A percentile compares a stretch with the other conserved stretches of the same genome.
Conservation (phyloP, 164 flowering plant species). For the Vitis amurensis region DNA sequence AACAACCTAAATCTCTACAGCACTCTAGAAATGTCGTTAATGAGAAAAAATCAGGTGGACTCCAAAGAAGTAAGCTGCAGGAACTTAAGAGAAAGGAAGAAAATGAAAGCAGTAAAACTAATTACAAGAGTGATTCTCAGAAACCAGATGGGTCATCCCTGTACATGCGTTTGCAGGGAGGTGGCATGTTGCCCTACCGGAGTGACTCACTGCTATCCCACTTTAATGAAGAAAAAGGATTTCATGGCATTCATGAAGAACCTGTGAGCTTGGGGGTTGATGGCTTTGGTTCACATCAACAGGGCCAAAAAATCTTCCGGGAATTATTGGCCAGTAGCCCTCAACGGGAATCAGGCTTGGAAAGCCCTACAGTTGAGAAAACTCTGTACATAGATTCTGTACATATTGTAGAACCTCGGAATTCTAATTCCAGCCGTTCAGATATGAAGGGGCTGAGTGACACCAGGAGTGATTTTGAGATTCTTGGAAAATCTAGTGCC, state of each 20-base stretch:
- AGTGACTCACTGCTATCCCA: background rate
- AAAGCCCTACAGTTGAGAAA: conserved; percentile 33
- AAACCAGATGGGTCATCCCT: conserved; percentile 16
- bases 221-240: conserved; percentile 14
- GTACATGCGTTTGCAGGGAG: conserved; percentile 14
- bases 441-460: conserved; percentile 8
- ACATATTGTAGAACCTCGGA: conserved; percentile 17
- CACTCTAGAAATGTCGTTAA: conserved; percentile 23
- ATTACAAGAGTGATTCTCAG: conserved; percentile 3
- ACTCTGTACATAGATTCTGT: conserved; percentile 41
- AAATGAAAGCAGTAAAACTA: conserved; percentile 10
- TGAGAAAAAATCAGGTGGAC: conserved; percentile 23
- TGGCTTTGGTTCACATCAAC: conserved; percentile 2
- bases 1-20: conserved; percentile 16
- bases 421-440: conserved; percentile 7
- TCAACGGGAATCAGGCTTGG: conserved; percentile 12
- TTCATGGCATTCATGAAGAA: conserved; percentile 9
- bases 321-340: conserved; percentile 21
- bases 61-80: background rate
- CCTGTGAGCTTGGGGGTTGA: conserved; percentile 5
- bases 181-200: conserved; percentile 6
- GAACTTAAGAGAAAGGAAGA: conserved; percentile 4
- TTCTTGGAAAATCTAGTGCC: conserved; percentile 13
- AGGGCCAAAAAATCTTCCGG: conserved; percentile 17
- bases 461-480: conserved; percentile 11